Evolutionary conservation across 73 alveolate species (phyloP), one percentile per base, ranked within the genome.

Genomic region (Stentor roeselii): DNA sequence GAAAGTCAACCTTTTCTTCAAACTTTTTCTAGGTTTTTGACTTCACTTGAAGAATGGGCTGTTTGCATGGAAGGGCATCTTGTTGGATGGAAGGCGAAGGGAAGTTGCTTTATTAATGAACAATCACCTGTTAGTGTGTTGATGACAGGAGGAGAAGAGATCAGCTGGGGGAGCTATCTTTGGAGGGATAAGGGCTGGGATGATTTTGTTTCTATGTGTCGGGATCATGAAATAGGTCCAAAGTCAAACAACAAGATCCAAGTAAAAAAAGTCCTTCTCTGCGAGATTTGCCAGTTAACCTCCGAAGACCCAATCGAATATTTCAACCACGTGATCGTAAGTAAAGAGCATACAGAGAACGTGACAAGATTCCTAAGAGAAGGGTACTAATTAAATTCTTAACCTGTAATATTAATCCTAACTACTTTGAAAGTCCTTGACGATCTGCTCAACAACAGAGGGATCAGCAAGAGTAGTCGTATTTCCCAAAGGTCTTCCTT

Each of bases 391-490:
- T 50, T 50, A 50, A 50, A 11, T 50, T 6, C 21, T 50, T 50
- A n/a, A n/a, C n/a, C n/a, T n/a, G 67, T 6, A 50, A 50, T 50
- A 11, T 50, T 50, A 11, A 50, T 11, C 6, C 67, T 50, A 50
- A 50, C 67, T 50, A 50, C 30, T 50, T 50, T 21, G 67, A 50
- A 50, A 50, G 6, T 50, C 67, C 21, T 50, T 21, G 67, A 50
- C 80, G 34, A 67, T 67, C 21, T 67, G 80, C 0, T 84, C 75
- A 37, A 84, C 34, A 76, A 77, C 90, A 3, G 75, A 21, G 6
- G 36, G 31, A 39, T 84, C 90, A 59, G 75, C 90, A 37, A 84
- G 40, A 39, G 90, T 84, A 0, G 90, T 41, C 11, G 90, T 74
- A 77, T 42, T 84, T 34, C 78, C 82, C 3, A 37, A 40, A 30